Percentiles rank a stretch among this genome's conserved stretches.
Conservation (phyloP, 2,329 filamentous ascomycete species). For the Pseudocercospora pini-densiflorae region DNA sequence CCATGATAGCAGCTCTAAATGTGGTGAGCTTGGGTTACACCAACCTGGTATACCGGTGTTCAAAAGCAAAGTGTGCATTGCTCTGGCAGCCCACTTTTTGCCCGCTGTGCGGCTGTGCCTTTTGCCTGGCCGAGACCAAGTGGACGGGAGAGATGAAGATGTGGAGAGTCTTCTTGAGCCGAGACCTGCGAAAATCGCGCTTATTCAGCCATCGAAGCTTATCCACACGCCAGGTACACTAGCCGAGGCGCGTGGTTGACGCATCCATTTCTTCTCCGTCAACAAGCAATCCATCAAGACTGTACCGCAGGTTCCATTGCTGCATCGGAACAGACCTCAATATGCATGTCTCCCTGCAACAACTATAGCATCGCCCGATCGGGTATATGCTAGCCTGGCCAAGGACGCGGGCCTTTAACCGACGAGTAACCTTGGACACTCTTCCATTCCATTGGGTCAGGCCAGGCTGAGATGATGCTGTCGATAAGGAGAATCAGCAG, state of each 20-base stretch:
- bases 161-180: not conserved
- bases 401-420: not conserved
- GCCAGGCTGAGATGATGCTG: not conserved
- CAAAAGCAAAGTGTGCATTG: not conserved
- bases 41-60: slow-evolving; percentile 1
- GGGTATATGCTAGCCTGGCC: not conserved
- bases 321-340: not conserved
- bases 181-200: not conserved
- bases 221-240: not conserved
- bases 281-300: not conserved
- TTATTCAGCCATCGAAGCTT: not conserved
- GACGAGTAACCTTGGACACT: not conserved
- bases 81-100: not conserved
- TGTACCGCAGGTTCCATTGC: not conserved
- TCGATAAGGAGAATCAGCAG: not conserved
- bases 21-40: not conserved
- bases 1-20: slow-evolving; percentile 3
- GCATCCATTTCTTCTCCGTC: not conserved
- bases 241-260: not conserved
- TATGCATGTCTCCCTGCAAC: not conserved
- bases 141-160: not conserved
- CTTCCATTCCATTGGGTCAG: not conserved
- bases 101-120: not conserved
- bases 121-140: not conserved
- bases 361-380: not conserved